Conservation (phyloP, 1,284 basidiomycete species). For the Neolentinus lepideus region DNA sequence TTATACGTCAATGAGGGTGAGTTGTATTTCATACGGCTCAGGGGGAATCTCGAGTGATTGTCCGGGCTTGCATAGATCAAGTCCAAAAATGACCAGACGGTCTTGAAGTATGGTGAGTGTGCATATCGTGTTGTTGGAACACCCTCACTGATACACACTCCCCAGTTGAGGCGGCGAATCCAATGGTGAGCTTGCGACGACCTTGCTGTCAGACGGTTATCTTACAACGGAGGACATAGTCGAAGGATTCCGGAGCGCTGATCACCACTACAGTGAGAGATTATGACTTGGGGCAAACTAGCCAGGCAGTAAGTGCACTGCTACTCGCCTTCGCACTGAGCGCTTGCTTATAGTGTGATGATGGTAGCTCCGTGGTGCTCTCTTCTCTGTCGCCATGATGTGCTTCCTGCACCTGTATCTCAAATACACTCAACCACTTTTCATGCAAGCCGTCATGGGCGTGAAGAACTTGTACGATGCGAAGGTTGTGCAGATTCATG, state of each 20-base stretch:
- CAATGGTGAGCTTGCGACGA: conserved; percentile 41
- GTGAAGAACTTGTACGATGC: conserved; percentile 83
- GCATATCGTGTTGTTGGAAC: conserved; percentile 8
- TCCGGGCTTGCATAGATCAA: conserved; percentile 57
- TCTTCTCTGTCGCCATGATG: conserved; percentile 86
- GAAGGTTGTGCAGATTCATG: conserved; percentile 73
- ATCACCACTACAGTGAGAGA: conserved; percentile 91
- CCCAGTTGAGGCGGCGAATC: conserved; percentile 51
- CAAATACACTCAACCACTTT: conserved; percentile 84
- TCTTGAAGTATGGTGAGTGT: conserved; percentile 82
- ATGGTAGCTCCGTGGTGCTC: conserved; percentile 60
- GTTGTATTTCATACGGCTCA: conserved; percentile 9
- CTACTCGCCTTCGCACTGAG: conserved; percentile 27
- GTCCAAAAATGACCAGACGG: conserved; percentile 91
- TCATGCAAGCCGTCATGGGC: conserved; percentile 88
- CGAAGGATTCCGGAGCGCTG: conserved; percentile 69
- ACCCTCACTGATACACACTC: too few relatives aligned
- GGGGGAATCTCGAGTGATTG: background rate
- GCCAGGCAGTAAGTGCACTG: conserved; percentile 48
- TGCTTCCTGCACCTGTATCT: conserved; percentile 83
- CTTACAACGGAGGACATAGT: conserved; percentile 29
- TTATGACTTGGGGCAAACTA: conserved; percentile 86
- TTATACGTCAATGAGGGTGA: conserved; percentile 60
- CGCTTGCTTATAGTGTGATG: background rate
- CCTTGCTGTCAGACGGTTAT: background rate